phyloP scores from a whole-genome alignment of 768 basidiomycete genomes.

The Tephrocybe sp. region DNA sequence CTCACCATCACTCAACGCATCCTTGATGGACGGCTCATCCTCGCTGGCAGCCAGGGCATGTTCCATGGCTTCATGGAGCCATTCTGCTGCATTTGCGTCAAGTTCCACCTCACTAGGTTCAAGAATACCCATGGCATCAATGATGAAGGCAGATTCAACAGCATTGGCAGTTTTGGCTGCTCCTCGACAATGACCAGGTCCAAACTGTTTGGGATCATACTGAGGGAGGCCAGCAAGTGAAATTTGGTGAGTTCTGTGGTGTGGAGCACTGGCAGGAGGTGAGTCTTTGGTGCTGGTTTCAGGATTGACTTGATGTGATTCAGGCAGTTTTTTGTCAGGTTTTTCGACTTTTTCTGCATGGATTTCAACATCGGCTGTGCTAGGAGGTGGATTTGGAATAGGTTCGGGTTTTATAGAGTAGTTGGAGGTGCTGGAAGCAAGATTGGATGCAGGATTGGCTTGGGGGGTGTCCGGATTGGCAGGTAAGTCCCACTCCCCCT shows the following conservation, averaged over 20 bases:
- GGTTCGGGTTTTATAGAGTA: neutral
- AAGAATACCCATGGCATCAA: neutral
- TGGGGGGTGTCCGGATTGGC: conserved; percentile 3
- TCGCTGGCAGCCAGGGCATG: neutral
- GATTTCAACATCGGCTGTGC: neutral
- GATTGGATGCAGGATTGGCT: neutral
- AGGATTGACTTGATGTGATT: neutral
- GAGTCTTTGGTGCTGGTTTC: neutral
- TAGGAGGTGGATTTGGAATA: neutral
- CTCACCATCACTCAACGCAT: conserved; percentile 16
- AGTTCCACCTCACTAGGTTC: neutral
- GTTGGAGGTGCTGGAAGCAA: neutral
- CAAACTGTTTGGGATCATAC: neutral
- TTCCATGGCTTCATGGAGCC: neutral
- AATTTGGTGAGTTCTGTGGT: neutral
- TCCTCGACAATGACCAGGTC: neutral
- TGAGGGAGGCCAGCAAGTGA: conserved; percentile 8
- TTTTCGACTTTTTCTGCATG: neutral
- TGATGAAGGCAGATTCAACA: neutral
- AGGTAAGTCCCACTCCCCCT: conserved; percentile 25
- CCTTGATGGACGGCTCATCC: conserved; percentile 14
- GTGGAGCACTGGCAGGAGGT: conserved; percentile 6
- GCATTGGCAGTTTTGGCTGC: neutral
- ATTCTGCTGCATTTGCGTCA: neutral
- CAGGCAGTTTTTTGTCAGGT: neutral